Percentiles rank a stretch among this genome's conserved stretches.
phyloP scores from a whole-genome alignment of 2,329 filamentous ascomycete species.

The Stagonosporopsis tanaceti region DNA sequence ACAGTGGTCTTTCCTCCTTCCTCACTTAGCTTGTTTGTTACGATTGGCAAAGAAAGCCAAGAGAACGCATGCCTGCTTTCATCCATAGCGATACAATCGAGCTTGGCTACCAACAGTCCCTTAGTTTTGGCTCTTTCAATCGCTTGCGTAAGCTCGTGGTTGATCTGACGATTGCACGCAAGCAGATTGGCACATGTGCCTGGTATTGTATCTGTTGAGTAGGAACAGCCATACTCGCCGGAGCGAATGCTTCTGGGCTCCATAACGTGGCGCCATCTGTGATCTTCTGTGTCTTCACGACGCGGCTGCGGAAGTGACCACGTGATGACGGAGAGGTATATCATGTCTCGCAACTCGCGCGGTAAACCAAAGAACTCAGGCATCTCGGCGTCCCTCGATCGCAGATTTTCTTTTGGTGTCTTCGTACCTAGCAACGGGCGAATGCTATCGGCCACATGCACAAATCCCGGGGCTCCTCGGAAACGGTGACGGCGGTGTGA shows the following conservation, averaged over 20 bases:
- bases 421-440: not conserved
- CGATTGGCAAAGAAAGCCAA: constrained; percentile 41
- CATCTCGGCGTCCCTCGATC: not conserved
- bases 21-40: constrained; percentile 25
- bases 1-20: constrained; percentile 12
- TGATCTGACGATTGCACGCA: constrained; percentile 38
- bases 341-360: constrained; percentile 45
- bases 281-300: constrained; percentile 26
- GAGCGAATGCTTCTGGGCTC: constrained; percentile 24
- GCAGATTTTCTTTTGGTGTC: not conserved
- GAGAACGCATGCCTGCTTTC: constrained; percentile 43
- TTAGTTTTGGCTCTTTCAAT: constrained; percentile 30
- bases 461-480: not conserved
- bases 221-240: constrained; percentile 38
- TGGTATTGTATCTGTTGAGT: constrained; percentile 32
- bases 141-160: constrained; percentile 39
- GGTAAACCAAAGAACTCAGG: constrained; percentile 37
- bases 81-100: constrained; percentile 44
- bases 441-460: not conserved
- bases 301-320: constrained; percentile 31
- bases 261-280: constrained; percentile 27
- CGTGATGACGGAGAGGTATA: constrained; percentile 41
- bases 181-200: constrained; percentile 44
- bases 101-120: constrained; percentile 25
- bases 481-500: constrained; percentile 12